These are phyloP conservation scores for Lycium barbarum DNA, from an alignment of 257 asterid species.

Conservation along the genomic window DNA sequence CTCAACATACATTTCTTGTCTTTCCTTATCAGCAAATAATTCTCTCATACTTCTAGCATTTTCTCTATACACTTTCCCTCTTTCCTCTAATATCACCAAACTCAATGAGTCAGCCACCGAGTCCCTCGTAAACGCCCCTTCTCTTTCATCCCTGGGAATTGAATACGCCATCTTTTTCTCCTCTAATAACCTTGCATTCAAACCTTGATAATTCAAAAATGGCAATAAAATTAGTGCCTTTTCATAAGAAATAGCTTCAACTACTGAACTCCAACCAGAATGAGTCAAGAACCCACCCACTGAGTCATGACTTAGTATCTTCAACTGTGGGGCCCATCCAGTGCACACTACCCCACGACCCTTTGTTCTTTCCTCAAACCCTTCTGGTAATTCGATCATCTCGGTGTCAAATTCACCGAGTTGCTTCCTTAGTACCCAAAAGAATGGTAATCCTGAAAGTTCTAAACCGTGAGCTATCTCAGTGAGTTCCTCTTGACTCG, in stretches of 20 bases:
- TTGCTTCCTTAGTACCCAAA: background rate
- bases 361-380: slow-evolving; percentile 37
- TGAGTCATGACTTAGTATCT: slow-evolving; percentile 39
- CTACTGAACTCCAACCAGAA: slow-evolving; percentile 38
- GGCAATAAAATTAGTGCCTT: too few species aligned
- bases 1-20: slow-evolving; percentile 32
- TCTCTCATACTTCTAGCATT: slow-evolving; percentile 29
- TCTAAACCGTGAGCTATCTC: too few species aligned
- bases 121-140: slow-evolving; percentile 35
- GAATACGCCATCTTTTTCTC: slow-evolving; percentile 28
- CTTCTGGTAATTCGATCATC: slow-evolving; percentile 29
- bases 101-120: slow-evolving; percentile 37
- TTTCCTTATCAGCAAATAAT: slow-evolving; percentile 36
- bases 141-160: slow-evolving; percentile 28
- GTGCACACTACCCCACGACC: slow-evolving; percentile 40
- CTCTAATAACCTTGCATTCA: background rate
- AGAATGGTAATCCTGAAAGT: background rate
- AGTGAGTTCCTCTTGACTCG: too few species aligned
- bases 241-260: slow-evolving; percentile 23
- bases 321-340: slow-evolving; percentile 44
- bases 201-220: too few species aligned
- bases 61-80: slow-evolving; percentile 31
- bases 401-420: too few species aligned
- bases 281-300: too few species aligned
- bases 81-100: slow-evolving; percentile 32